Evolutionary conservation across 2,329 filamentous ascomycete species (phyloP).

Genomic region (Epichloe typhina): DNA sequence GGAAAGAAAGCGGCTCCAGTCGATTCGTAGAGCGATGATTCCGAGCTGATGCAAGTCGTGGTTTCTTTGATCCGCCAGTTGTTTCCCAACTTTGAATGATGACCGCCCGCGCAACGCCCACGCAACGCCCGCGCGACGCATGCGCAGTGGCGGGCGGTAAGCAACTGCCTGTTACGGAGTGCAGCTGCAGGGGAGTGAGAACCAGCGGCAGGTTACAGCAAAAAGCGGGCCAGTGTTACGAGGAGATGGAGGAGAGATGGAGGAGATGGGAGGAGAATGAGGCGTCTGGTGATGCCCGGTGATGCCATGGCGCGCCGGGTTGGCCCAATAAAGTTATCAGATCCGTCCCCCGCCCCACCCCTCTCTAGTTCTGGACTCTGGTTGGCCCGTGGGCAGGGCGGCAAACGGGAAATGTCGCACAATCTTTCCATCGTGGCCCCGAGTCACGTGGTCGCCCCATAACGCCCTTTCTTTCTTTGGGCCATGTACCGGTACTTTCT

Average conservation of each 20-base stretch:
- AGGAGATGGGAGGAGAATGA: too few species aligned
- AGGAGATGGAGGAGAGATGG: too few species aligned
- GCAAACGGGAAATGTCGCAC: background rate
- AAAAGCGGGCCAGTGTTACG: too few species aligned
- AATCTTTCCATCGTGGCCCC: background rate
- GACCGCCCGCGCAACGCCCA: too few species aligned
- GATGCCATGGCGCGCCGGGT: background rate
- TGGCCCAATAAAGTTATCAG: conserved; percentile 12
- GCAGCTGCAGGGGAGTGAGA: too few species aligned
- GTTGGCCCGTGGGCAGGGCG: background rate
- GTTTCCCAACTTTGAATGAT: too few species aligned
- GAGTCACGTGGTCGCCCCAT: too few species aligned
- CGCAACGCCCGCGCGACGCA: too few species aligned
- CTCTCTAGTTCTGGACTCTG: too few species aligned
- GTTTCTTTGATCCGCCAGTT: background rate
- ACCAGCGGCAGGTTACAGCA: too few species aligned
- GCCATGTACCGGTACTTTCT: background rate
- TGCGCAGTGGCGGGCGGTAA: background rate
- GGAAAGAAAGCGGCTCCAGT: too few species aligned
- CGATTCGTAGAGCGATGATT: background rate
- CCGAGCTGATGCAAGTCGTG: background rate
- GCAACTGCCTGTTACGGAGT: background rate
- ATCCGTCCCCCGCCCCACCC: conserved; percentile 6
- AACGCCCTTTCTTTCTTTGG: background rate
- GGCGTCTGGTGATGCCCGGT: too few species aligned